Percentiles rank a stretch among this genome's conserved stretches.
Conservation (phyloP, 305 asterid species). For the Plantago lanceolata region DNA sequence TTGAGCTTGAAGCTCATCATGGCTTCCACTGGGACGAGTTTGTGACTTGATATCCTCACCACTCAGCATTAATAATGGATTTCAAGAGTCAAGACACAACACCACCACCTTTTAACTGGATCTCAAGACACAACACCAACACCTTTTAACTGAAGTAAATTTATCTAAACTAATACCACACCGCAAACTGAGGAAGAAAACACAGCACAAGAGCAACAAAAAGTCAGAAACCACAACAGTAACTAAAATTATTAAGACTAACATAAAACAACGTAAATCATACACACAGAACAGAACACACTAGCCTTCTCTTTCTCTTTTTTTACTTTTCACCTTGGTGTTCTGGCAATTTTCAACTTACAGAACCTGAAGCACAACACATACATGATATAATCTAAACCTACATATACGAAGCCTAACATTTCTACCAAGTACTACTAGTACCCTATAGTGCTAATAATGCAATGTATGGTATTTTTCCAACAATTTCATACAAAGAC, state of each 20-base stretch:
- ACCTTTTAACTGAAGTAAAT: no score
- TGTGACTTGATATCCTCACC: no score
- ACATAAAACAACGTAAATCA: not conserved
- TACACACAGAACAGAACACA: constrained; percentile 1
- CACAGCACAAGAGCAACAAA: no score
- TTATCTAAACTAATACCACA: no score
- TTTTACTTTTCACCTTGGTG: not conserved
- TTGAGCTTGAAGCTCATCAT: no score
- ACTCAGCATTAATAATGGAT: no score
- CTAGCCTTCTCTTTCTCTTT: constrained; percentile 22
- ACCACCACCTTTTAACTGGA: no score
- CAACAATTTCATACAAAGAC: constrained; percentile 34
- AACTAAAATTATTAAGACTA: not conserved
- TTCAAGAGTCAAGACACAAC: no score
- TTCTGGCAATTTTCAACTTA: constrained; percentile 28
- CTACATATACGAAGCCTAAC: constrained; percentile 40
- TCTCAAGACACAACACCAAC: no score
- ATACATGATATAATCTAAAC: constrained; percentile 31
- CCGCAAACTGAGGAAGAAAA: no score
- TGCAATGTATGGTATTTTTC: constrained; percentile 20
- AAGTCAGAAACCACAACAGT: no score
- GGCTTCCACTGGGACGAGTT: no score
- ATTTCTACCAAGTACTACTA: constrained; percentile 36
- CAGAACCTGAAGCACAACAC: constrained; percentile 33
- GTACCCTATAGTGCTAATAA: constrained; percentile 31